phyloP scores from a whole-genome alignment of 2,329 filamentous ascomycete genomes.

The Sporothrix protearum region DNA sequence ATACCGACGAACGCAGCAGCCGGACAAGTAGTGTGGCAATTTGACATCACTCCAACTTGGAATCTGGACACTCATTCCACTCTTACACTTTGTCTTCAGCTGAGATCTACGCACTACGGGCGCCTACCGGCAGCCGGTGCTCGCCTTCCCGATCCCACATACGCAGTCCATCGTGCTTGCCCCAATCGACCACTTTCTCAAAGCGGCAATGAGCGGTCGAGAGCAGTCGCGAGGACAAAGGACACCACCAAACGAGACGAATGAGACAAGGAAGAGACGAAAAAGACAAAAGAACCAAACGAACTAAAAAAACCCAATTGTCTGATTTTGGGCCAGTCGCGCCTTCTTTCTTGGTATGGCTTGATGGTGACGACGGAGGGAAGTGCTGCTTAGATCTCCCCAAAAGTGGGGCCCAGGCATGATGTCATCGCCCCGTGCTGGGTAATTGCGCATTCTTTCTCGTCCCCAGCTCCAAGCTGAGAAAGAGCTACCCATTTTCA shows the following conservation, averaged over 20 bases:
- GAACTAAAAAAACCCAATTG: background rate
- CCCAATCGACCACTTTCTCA: background rate
- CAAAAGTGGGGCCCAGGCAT: slow-evolving; percentile 20
- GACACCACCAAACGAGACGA: background rate
- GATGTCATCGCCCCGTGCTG: slow-evolving; percentile 22
- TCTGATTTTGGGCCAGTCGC: background rate
- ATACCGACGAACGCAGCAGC: background rate
- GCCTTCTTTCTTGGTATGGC: slow-evolving; percentile 3
- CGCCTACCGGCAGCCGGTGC: background rate
- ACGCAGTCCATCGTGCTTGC: background rate
- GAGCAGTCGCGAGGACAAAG: background rate
- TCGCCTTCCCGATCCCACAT: background rate
- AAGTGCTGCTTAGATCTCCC: slow-evolving; percentile 9
- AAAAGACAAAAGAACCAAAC: background rate
- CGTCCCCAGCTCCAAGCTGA: background rate
- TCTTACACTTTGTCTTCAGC: background rate
- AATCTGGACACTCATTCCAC: background rate
- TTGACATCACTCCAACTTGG: background rate
- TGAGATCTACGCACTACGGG: background rate
- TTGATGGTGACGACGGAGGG: background rate
- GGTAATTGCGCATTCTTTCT: slow-evolving; percentile 13
- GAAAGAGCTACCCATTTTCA: background rate
- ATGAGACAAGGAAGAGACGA: background rate
- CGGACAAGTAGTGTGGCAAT: background rate
- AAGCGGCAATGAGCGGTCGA: background rate